Conservation (phyloP, 208 protist genomes). For the Giardia muris region DNA sequence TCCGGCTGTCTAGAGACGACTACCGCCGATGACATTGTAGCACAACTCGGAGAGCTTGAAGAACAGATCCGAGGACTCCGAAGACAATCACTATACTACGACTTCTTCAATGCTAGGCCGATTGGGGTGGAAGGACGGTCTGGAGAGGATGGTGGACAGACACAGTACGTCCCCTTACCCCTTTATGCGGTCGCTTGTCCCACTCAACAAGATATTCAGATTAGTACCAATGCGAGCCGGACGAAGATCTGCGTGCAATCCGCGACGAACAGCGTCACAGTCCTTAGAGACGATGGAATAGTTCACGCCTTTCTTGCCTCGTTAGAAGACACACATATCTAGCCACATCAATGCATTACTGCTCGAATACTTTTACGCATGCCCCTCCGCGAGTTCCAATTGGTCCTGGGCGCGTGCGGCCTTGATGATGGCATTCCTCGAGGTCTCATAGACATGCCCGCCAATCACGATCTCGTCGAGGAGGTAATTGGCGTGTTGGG, state of each 20-base stretch:
- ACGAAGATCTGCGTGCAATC: neutral
- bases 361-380: too few species aligned
- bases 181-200: neutral
- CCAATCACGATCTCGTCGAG: conserved; percentile 24
- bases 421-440: neutral
- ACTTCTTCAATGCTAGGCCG: neutral
- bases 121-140: too few species aligned
- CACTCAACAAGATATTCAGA: neutral
- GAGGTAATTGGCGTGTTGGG: neutral
- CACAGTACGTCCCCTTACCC: neutral
- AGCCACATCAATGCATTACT: too few species aligned
- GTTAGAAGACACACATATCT: too few species aligned
- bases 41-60: neutral
- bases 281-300: neutral
- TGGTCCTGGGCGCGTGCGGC: neutral
- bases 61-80: neutral
- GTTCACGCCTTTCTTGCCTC: neutral
- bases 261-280: neutral
- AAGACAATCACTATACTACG: neutral
- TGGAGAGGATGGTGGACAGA: too few species aligned
- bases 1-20: neutral
- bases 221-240: neutral
- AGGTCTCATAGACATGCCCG: conserved; percentile 3
- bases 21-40: neutral
- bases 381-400: neutral